Conservation (phyloP, 305 asterid species). For the Andrographis paniculata region DNA sequence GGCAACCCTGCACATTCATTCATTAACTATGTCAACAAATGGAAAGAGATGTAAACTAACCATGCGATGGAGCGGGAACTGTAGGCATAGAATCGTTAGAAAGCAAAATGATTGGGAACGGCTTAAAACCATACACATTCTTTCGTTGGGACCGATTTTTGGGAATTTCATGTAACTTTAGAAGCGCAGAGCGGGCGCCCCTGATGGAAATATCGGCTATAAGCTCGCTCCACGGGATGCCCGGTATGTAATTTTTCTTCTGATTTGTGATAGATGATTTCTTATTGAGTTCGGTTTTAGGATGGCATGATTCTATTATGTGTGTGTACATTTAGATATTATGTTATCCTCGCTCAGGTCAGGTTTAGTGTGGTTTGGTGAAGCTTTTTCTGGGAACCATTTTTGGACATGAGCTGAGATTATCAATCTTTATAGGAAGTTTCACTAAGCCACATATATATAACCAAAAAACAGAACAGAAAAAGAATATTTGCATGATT, state of each 20-base stretch:
- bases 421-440: too few species aligned
- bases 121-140: slow-evolving; percentile 23
- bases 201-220: slow-evolving; percentile 29
- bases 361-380: too few species aligned
- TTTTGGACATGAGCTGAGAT: too few species aligned
- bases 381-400: not conserved
- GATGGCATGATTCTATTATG: too few species aligned
- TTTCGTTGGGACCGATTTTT: slow-evolving; percentile 23
- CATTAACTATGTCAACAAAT: slow-evolving; percentile 86
- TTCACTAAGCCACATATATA: too few species aligned
- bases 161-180: not conserved
- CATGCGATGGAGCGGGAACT: slow-evolving; percentile 15
- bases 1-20: slow-evolving; percentile 59
- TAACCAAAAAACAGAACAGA: too few species aligned
- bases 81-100: slow-evolving; percentile 11
- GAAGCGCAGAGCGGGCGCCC: slow-evolving; percentile 5
- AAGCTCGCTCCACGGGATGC: slow-evolving; percentile 20
- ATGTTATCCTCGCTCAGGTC: too few species aligned
- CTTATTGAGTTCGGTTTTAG: too few species aligned
- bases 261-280: slow-evolving; percentile 13
- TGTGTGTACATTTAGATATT: too few species aligned
- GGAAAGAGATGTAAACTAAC: slow-evolving; percentile 55
- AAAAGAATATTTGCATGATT: too few species aligned
- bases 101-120: slow-evolving; percentile 12
- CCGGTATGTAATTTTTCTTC: slow-evolving; percentile 10